These are phyloP conservation scores for Talaromyces sp. DNA, from an alignment of 2,329 filamentous ascomycete genomes.

Conservation along the genomic window DNA sequence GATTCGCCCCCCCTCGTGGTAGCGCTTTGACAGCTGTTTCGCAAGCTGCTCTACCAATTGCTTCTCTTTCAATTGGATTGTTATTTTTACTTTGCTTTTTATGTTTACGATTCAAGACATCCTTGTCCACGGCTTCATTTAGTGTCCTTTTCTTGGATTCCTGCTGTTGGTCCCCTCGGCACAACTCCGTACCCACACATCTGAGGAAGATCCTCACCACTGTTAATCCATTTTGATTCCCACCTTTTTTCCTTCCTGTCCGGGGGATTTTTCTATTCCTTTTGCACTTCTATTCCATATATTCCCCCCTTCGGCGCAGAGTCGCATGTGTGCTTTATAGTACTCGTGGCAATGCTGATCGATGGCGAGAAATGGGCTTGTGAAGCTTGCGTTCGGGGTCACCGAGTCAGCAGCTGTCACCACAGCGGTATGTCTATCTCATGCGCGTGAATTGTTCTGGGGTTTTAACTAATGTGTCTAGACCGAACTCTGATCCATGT, in stretches of 20 bases:
- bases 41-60: conserved; percentile 3
- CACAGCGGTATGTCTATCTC: conserved; percentile 76
- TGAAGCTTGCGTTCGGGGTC: conserved; percentile 95
- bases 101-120: neutral
- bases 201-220: neutral
- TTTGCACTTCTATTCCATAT: conserved; percentile 10
- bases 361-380: conserved; percentile 98
- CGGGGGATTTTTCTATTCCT: conserved; percentile 1
- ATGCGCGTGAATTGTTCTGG: neutral
- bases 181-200: neutral
- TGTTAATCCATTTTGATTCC: conserved; percentile 5
- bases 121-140: neutral
- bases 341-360: conserved; percentile 62
- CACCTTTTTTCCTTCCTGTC: neutral
- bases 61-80: neutral
- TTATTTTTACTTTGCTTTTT: neutral
- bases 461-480: neutral
- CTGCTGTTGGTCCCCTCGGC: conserved; percentile 1
- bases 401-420: conserved; percentile 97
- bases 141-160: neutral
- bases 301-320: conserved; percentile 26
- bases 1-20: neutral
- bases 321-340: conserved; percentile 37
- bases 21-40: neutral
- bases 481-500: conserved; percentile 79